Evolutionary conservation across 352 stramenopile genomes (phyloP).

Genomic region (Thraustochytrium sp.): DNA sequence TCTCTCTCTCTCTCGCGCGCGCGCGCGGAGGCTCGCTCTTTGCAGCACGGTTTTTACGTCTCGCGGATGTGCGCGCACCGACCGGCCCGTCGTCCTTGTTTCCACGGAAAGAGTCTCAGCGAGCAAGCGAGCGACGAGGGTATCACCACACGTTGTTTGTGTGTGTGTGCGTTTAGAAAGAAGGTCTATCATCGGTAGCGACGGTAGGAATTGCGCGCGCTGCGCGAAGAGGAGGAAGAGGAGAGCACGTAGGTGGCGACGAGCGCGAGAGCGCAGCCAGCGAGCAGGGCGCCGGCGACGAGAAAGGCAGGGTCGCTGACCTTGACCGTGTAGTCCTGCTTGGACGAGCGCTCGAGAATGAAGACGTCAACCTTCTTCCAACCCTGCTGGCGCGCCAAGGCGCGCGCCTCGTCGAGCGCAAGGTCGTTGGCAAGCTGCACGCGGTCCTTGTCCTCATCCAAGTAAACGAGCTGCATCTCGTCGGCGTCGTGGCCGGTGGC

Average conservation of each 20-base stretch:
- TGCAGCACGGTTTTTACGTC: too few relatives aligned
- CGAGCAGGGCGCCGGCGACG: background rate
- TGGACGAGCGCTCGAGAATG: background rate
- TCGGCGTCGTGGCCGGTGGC: constrained; percentile 10
- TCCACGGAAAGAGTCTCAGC: too few relatives aligned
- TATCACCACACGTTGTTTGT: too few relatives aligned
- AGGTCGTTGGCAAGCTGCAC: constrained; percentile 36
- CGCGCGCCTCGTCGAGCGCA: constrained; percentile 24
- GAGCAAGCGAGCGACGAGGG: too few relatives aligned
- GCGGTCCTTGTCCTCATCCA: constrained; percentile 32
- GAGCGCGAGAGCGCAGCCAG: background rate
- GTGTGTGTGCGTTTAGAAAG: too few relatives aligned
- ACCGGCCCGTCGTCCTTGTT: too few relatives aligned
- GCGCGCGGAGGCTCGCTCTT: too few relatives aligned
- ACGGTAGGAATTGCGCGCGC: background rate
- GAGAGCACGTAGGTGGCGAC: background rate
- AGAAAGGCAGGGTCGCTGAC: background rate
- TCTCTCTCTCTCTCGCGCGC: too few relatives aligned
- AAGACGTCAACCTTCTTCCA: constrained; percentile 44
- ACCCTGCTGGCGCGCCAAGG: background rate
- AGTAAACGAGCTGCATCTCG: constrained; percentile 26
- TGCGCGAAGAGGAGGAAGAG: background rate
- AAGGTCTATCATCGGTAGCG: background rate
- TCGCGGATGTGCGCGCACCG: too few relatives aligned
- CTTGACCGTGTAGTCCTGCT: constrained; percentile 24